Conservation (phyloP, 768 basidiomycete species). For the Kwoniella europaea region DNA sequence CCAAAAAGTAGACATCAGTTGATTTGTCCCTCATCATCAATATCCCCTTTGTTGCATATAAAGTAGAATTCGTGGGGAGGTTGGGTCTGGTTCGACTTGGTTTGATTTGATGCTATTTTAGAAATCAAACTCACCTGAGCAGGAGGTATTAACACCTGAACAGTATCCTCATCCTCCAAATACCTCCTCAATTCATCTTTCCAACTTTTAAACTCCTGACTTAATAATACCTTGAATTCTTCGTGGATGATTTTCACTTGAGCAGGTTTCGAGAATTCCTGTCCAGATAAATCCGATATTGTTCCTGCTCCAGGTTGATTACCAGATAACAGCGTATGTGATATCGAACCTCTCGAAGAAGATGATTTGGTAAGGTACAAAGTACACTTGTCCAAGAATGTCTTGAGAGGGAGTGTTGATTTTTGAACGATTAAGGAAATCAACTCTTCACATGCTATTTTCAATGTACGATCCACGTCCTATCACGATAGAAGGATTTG, state of each 20-base stretch:
- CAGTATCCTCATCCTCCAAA: slow-evolving; percentile 78
- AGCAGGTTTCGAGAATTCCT: slow-evolving; percentile 65
- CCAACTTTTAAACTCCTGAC: slow-evolving; percentile 63
- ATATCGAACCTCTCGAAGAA: not conserved
- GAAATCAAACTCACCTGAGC: slow-evolving; percentile 62
- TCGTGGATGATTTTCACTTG: slow-evolving; percentile 64
- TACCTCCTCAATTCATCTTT: slow-evolving; percentile 72
- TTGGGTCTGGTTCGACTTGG: too few relatives aligned
- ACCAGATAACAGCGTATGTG: not conserved
- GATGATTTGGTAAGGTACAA: slow-evolving; percentile 50
- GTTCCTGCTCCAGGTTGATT: slow-evolving; percentile 27
- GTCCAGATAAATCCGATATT: slow-evolving; percentile 53
- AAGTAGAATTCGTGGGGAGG: not conserved
- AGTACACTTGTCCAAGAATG: slow-evolving; percentile 68
- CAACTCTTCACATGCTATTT: slow-evolving; percentile 80
- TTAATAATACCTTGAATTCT: slow-evolving; percentile 61
- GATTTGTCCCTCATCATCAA: not conserved
- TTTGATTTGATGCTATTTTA: not conserved
- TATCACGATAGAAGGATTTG: slow-evolving; percentile 49
- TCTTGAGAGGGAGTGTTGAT: slow-evolving; percentile 67
- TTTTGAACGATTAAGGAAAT: slow-evolving; percentile 69
- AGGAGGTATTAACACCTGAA: slow-evolving; percentile 76
- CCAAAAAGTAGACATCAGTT: not conserved
- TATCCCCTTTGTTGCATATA: not conserved
- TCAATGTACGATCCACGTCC: slow-evolving; percentile 86